Percentiles rank a stretch among this genome's conserved stretches.
Conservation (phyloP, 768 basidiomycete genomes). For the Chlorophyllum brunneum region DNA sequence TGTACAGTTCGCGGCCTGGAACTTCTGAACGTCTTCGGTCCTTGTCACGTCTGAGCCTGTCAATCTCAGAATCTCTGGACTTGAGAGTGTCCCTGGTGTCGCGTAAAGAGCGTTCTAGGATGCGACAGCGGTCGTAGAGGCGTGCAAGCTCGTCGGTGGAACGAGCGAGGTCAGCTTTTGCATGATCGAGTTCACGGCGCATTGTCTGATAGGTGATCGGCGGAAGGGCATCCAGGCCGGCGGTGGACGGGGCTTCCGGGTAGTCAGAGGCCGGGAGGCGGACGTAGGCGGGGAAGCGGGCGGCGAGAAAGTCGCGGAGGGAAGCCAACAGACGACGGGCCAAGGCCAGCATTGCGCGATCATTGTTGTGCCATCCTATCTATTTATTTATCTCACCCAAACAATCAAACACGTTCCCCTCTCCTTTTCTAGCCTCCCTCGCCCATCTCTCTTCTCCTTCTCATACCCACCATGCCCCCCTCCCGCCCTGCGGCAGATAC, state of each 20-base stretch:
- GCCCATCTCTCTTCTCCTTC: constrained; percentile 1
- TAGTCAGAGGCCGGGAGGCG: background rate
- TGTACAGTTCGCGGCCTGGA: constrained; percentile 1
- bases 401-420: constrained; percentile 9
- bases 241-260: constrained; percentile 1
- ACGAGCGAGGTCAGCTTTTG: constrained; percentile 51
- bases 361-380: background rate
- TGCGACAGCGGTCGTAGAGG: constrained; percentile 58
- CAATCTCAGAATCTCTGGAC: constrained; percentile 56
- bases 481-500: constrained; percentile 59
- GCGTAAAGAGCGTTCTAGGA: constrained; percentile 58
- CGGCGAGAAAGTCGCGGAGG: constrained; percentile 47
- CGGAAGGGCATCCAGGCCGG: constrained; percentile 41
- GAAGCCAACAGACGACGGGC: constrained; percentile 30
- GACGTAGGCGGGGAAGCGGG: constrained; percentile 20
- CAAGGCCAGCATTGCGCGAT: background rate
- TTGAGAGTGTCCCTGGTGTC: constrained; percentile 61
- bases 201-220: constrained; percentile 41
- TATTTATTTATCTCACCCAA: constrained; percentile 2
- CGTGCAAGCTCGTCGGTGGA: constrained; percentile 50
- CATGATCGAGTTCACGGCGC: constrained; percentile 55
- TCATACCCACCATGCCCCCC: constrained; percentile 17
- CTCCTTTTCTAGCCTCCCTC: background rate
- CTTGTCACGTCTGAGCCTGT: constrained; percentile 40
- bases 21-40: constrained; percentile 27